Evolutionary conservation across 352 stramenopile genomes (phyloP).

Genomic region (Globisporangium canariense): DNA sequence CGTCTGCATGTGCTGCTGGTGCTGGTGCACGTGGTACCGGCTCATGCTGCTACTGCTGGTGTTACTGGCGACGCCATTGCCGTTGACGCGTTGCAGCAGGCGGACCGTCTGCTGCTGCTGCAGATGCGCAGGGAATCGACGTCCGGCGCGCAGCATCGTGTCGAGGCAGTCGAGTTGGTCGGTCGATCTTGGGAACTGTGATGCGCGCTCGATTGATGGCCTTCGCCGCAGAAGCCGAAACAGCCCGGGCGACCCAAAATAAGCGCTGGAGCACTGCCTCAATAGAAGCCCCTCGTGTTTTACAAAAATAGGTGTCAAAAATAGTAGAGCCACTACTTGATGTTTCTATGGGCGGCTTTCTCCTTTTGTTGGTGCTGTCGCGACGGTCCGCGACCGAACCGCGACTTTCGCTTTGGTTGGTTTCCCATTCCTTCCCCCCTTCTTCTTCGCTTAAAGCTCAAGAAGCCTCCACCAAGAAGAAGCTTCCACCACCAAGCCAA

Average conservation of each 20-base stretch:
- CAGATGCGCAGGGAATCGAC: conserved; percentile 17
- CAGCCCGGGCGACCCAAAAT: neutral
- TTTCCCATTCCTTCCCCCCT: neutral
- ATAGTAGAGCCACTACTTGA: neutral
- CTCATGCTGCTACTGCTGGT: neutral
- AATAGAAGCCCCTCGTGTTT: conserved; percentile 4
- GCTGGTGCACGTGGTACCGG: conserved; percentile 11
- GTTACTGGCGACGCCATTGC: neutral
- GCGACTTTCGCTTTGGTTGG: neutral
- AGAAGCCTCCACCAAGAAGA: conserved; percentile 9
- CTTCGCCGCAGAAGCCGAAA: conserved; percentile 5
- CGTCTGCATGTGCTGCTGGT: conserved; percentile 21
- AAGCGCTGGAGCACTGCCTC: neutral
- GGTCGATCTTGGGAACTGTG: conserved; percentile 8
- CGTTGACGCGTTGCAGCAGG: conserved; percentile 7
- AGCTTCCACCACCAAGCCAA: neutral
- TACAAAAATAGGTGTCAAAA: neutral
- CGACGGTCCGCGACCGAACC: neutral
- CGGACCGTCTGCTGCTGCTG: neutral
- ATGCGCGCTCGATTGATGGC: neutral
- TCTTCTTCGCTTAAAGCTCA: conserved; percentile 12
- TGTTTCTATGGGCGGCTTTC: neutral
- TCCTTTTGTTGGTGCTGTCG: neutral
- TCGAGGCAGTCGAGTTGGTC: neutral
- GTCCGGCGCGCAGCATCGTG: conserved; percentile 20